Evolutionary conservation across 2,329 filamentous ascomycete genomes (phyloP), one percentile per base, ranked within the genome.

Genomic region (Tolypocladium nubicola): DNA sequence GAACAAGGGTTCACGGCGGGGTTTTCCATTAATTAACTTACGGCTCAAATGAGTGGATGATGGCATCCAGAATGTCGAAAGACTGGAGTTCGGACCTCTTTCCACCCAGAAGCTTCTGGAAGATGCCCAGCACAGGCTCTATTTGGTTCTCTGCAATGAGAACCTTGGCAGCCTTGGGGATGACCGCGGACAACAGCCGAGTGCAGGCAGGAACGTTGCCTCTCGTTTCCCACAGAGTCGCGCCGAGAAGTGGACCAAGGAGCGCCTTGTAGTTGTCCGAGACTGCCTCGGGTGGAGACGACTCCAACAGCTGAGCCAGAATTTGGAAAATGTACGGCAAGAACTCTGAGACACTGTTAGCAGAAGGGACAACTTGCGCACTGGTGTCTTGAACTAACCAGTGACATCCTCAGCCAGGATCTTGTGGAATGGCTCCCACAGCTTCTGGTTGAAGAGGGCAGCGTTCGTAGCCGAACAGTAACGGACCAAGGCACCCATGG

Each of bases 321-420:
- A 99, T 83, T 70, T 99, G 94, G 79, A 99, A 96, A 56, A 97
- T 86, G 65, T 97, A 99, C 6, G 93, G 94, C 68, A 90, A 87
- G 69, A 99, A 99, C 74, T 99, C 94, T 87, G 62, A 13, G 39
- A 45, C 33, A 19, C 26, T 33, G 39, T 67, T 76, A 52, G 35
- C 53, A 43, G 4, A 5, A 23, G 10, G 26, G 26, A 52, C 19
- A 37, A 16, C 4, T 47, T n/a, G 21, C 13, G 16, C 16, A 49
- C 37, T 23, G 23, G 60, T 23, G 60, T 55, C 33, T 39, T 16
- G 9, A 56, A 61, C 76, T 67, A 75, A 88, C 86, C 86, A 63
- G 91, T 86, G 33, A 97, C 87, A 66, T 94, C 90, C 62, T 89
- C 87, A 23, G 84, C 81, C 38, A 99, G 79, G 54, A 97, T 87